These are phyloP conservation scores for Ophiostoma perfectum DNA, from an alignment of 2,329 filamentous ascomycete species.

Conservation along the genomic window DNA sequence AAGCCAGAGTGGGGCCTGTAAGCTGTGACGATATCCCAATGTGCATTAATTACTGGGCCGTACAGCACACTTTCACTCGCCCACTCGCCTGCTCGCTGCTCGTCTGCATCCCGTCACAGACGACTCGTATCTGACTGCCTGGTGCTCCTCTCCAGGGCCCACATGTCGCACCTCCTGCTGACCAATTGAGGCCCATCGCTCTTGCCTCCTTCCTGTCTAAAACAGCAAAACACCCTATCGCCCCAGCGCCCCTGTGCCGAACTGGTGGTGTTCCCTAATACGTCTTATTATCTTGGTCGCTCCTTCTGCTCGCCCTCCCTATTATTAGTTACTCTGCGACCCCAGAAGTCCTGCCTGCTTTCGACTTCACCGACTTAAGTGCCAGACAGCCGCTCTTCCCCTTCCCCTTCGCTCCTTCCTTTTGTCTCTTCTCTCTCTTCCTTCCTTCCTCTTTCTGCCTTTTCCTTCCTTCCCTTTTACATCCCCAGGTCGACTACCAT, in stretches of 20 bases:
- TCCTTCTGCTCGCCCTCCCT: too few species aligned
- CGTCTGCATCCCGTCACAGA: not conserved
- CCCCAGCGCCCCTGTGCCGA: not conserved
- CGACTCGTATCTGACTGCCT: constrained; percentile 7
- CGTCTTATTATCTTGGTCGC: not conserved
- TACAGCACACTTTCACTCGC: too few species aligned
- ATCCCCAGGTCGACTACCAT: not conserved
- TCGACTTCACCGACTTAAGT: constrained; percentile 6
- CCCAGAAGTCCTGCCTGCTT: not conserved
- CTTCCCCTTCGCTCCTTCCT: not conserved
- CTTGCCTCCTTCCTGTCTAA: not conserved
- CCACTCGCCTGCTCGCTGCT: not conserved
- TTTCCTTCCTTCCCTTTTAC: not conserved
- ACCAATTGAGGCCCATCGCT: not conserved
- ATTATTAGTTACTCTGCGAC: not conserved
- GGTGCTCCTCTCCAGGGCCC: not conserved
- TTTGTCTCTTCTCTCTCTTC: not conserved
- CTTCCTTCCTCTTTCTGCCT: not conserved
- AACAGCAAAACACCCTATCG: not conserved
- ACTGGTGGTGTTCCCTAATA: not conserved
- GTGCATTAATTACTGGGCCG: too few species aligned
- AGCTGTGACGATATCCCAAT: not conserved
- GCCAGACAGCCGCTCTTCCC: not conserved
- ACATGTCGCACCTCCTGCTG: not conserved
- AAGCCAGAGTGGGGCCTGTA: not conserved